Evolutionary conservation across 768 basidiomycete genomes (phyloP).

Genomic region (Collybiopsis confluens): DNA sequence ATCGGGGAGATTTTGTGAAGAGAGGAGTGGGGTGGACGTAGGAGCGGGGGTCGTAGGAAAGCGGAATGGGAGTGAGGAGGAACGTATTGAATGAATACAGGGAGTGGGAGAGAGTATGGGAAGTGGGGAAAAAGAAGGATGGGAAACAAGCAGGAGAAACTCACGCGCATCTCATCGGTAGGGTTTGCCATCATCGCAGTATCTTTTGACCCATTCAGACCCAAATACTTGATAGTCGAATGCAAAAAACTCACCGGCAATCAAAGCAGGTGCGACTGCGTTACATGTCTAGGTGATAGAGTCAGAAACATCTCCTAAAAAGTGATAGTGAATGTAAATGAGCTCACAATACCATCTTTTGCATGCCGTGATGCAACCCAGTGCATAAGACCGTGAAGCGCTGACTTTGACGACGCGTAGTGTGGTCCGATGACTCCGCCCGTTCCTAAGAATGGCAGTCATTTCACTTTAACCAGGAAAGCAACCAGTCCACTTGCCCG

Average conservation of each 20-base stretch:
- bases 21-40: background rate
- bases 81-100: too few species aligned
- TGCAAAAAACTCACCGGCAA: conserved; percentile 29
- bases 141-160: too few species aligned
- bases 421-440: conserved; percentile 55
- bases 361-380: conserved; percentile 50
- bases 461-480: background rate
- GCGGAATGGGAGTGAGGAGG: too few species aligned
- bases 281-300: conserved; percentile 40
- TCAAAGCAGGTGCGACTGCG: conserved; percentile 48
- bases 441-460: conserved; percentile 25
- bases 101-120: too few species aligned
- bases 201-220: conserved; percentile 20
- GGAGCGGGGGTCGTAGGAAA: too few species aligned
- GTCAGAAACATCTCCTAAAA: background rate
- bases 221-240: background rate
- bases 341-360: conserved; percentile 47
- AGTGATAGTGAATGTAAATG: background rate
- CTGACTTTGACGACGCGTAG: conserved; percentile 53
- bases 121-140: too few species aligned
- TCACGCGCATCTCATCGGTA: conserved; percentile 27
- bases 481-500: conserved; percentile 23
- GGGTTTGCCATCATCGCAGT: conserved; percentile 46
- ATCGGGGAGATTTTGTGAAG: background rate
- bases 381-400: conserved; percentile 49